Percentiles rank a stretch among this genome's conserved stretches.
phyloP scores from a whole-genome alignment of 192 early-diverging fungal species.

The Coemansia sp. region DNA sequence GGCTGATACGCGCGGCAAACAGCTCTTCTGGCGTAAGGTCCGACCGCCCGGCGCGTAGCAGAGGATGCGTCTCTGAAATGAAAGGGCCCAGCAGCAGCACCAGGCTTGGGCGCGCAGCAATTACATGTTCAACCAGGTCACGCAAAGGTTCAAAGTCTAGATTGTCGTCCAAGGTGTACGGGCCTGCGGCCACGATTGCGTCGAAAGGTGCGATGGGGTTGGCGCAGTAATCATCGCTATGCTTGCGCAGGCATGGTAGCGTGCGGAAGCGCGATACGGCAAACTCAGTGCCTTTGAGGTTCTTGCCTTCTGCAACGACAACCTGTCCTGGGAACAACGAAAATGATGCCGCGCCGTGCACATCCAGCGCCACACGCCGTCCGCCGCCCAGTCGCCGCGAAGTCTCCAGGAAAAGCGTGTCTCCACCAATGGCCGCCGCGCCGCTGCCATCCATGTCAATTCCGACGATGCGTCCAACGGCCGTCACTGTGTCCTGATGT shows the following conservation, averaged over 20 bases:
- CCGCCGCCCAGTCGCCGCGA: slow-evolving; percentile 75
- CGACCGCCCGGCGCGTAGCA: slow-evolving; percentile 55
- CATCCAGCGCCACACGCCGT: slow-evolving; percentile 62
- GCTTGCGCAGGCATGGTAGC: slow-evolving; percentile 61
- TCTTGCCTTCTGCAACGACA: slow-evolving; percentile 69
- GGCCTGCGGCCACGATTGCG: slow-evolving; percentile 78
- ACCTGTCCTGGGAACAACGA: slow-evolving; percentile 90
- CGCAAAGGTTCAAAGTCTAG: slow-evolving; percentile 79
- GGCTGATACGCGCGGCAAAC: slow-evolving; percentile 63
- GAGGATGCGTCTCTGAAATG: slow-evolving; percentile 60
- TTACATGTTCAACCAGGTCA: slow-evolving; percentile 66
- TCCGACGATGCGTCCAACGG: slow-evolving; percentile 78
- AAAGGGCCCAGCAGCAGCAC: slow-evolving; percentile 82
- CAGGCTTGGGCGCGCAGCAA: slow-evolving; percentile 69
- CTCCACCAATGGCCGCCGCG: slow-evolving; percentile 27
- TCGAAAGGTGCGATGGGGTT: slow-evolving; percentile 27
- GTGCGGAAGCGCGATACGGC: slow-evolving; percentile 54
- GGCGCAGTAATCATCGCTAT: slow-evolving; percentile 20
- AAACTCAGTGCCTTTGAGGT: slow-evolving; percentile 59
- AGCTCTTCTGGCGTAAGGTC: slow-evolving; percentile 61
- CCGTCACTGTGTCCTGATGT: slow-evolving; percentile 60
- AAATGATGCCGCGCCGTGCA: slow-evolving; percentile 59
- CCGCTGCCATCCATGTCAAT: slow-evolving; percentile 64
- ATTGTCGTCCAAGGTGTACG: slow-evolving; percentile 79
- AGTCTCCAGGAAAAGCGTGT: slow-evolving; percentile 76